These are phyloP conservation scores for Leavenworthia alabamica DNA, from an alignment of 345 rosid genomes.

Conservation along the genomic window DNA sequence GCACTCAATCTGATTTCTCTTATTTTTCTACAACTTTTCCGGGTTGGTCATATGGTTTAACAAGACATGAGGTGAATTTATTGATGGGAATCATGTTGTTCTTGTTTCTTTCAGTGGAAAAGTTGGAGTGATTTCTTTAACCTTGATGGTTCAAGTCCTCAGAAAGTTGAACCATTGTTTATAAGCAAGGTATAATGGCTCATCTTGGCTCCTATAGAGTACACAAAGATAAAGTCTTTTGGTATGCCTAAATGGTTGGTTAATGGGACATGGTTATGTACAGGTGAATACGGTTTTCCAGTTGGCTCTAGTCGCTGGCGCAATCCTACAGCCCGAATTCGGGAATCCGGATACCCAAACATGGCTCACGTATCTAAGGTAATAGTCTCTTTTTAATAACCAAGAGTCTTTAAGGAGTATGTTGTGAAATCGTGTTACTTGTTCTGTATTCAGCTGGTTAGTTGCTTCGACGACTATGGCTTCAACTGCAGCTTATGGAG, in stretches of 20 bases:
- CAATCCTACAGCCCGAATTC: slow-evolving; percentile 85
- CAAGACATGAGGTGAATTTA: background rate
- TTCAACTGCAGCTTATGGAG: slow-evolving; percentile 79
- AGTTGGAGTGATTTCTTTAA: slow-evolving; percentile 74
- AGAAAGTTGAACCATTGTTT: slow-evolving; percentile 82
- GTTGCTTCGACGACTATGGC: slow-evolving; percentile 74
- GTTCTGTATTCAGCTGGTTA: slow-evolving; percentile 52
- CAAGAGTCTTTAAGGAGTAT: background rate
- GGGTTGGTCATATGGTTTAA: background rate
- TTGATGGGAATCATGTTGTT: slow-evolving; percentile 2
- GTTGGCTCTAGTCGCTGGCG: slow-evolving; percentile 73
- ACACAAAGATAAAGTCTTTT: background rate
- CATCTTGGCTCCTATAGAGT: background rate
- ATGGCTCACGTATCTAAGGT: slow-evolving; percentile 78
- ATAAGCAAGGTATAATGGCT: slow-evolving; percentile 65
- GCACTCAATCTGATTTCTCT: background rate
- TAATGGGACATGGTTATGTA: background rate
- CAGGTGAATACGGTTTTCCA: slow-evolving; percentile 97
- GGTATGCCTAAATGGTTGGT: background rate
- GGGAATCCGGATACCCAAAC: slow-evolving; percentile 60
- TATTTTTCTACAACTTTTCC: background rate
- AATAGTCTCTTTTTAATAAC: background rate
- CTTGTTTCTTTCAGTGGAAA: slow-evolving; percentile 48
- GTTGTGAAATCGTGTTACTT: slow-evolving; percentile 3
- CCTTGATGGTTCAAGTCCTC: slow-evolving; percentile 60